phyloP scores from a whole-genome alignment of 441 rosid species.

The Raphanus hybrid region DNA sequence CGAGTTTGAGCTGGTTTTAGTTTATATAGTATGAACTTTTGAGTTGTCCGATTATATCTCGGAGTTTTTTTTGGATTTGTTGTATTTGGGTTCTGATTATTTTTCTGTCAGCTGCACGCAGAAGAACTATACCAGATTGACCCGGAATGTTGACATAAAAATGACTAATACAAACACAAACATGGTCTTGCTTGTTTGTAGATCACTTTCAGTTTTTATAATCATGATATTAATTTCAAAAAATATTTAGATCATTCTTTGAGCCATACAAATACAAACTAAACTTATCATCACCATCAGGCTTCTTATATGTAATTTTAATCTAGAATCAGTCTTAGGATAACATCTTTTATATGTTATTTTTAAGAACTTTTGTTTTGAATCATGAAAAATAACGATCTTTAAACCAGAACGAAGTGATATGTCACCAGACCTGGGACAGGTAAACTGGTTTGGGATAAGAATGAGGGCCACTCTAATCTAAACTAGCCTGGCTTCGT shows the following conservation, averaged over 20 bases:
- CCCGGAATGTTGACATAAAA: not conserved
- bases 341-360: not conserved
- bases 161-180: not conserved
- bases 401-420: constrained; percentile 30
- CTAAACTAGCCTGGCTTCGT: constrained; percentile 36
- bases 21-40: not conserved
- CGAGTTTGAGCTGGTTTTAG: not conserved
- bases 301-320: not conserved
- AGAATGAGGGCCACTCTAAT: constrained; percentile 35
- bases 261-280: not conserved
- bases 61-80: not conserved
- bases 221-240: not conserved
- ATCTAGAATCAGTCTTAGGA: no score
- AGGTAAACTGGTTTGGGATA: constrained; percentile 33
- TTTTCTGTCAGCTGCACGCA: not conserved
- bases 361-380: no score
- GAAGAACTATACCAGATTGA: not conserved
- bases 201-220: not conserved
- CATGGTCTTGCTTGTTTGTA: not conserved
- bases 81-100: not conserved
- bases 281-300: not conserved
- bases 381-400: not conserved
- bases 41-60: not conserved
- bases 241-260: not conserved
- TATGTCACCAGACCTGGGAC: constrained; percentile 25